Base-by-base conservation (phyloP, 345 rosid species). In the Euphorbia tirucalli region DNA sequence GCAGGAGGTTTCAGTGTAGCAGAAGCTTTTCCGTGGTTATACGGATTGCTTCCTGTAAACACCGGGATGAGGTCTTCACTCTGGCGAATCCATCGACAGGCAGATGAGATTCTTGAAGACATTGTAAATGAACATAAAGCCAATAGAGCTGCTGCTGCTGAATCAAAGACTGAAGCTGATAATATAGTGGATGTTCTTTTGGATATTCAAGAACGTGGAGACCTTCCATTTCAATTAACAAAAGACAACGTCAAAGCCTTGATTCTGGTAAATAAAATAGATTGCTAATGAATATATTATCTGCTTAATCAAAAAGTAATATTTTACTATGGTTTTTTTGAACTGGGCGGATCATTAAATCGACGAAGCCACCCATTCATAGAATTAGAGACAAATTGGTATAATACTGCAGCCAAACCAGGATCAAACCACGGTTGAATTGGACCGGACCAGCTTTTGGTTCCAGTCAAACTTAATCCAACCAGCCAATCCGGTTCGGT, bases 161-260 rank as follows among this genome's bases (percentile, higher is more conserved):
- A n/a, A 11, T 41, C 69, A 11, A 24, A 13, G 37, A 44, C 10
- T 1, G 25, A 31, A 24, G 60, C 54, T 10, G 50, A 68, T 24
- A 64, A 71, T 61, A 22, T 71, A 4, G 55, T 87, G 1, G 83
- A 81, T 73, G 77, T 80, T 64, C 86, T 86, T 37, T 32, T 84
- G 48, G 74, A 66, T 5, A 39, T 80, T 59, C 82, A 79, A 14
- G 66, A 74, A 10, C 6, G 44, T 16, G 73, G 11, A 16, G 1
- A 73, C 13, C 61, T 22, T 14, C 81, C 73, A 1, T 57, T 75
- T 60, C 66, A 64, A 24, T 18, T 84, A 2, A 65, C 69, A 11
- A 44, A 22, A 4, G 55, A 65, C 55, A 77, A 74, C 71, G 66
- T 82, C 68, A 79, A 86, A 75, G 85, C 80, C 7, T 57, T 84